Conservation (phyloP, 805 yeast genomes). For the Yarrowia sp. region DNA sequence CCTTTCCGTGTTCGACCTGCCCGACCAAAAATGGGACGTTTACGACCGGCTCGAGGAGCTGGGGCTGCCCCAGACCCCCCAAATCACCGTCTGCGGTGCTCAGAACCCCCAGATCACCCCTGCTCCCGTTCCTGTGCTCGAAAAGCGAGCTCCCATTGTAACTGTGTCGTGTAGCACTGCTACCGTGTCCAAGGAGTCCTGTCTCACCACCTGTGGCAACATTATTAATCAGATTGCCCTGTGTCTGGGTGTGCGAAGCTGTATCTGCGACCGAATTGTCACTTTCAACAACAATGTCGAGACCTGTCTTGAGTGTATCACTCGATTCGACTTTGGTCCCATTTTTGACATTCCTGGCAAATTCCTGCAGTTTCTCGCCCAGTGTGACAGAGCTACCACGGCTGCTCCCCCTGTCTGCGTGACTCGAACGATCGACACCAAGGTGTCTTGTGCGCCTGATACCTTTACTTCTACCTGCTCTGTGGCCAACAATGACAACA, state of each 20-base stretch:
- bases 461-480: not conserved
- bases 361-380: not conserved
- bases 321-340: not conserved
- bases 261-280: constrained; percentile 19
- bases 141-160: constrained; percentile 15
- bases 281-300: constrained; percentile 10
- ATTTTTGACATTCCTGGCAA: not conserved
- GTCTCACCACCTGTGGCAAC: constrained; percentile 1
- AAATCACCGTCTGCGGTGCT: constrained; percentile 6
- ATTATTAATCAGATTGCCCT: constrained; percentile 12
- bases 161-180: not conserved
- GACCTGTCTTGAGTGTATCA: constrained; percentile 3
- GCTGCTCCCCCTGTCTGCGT: not conserved
- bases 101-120: constrained; percentile 9
- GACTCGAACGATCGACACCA: not conserved
- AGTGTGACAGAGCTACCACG: constrained; percentile 10
- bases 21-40: constrained; percentile 10
- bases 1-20: constrained; percentile 19
- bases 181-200: not conserved
- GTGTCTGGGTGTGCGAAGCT: constrained; percentile 9
- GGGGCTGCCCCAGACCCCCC: not conserved
- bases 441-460: constrained; percentile 18
- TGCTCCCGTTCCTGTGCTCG: constrained; percentile 18
- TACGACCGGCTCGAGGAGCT: constrained; percentile 4
- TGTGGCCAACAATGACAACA: not conserved